Base-by-base conservation (phyloP, 768 basidiomycete species). In the Podaxis carcinomalis region DNA sequence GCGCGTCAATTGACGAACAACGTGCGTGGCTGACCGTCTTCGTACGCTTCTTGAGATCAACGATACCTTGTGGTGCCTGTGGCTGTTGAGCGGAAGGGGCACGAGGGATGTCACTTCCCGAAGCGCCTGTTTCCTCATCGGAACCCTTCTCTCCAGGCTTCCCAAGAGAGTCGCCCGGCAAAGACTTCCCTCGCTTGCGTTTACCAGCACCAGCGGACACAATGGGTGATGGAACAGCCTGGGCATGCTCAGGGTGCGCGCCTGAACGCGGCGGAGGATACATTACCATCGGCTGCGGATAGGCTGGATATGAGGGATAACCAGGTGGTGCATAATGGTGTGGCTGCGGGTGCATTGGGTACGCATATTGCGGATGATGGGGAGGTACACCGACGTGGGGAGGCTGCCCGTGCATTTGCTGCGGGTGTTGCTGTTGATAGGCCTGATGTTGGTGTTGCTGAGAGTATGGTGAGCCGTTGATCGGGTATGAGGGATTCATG, bases 1-100 rank as follows among this genome's bases (percentile, higher is more conserved):
- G 42, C 23, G 51, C 28, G 51, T 47, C 28, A 59, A 23, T 50
- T 9, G 10, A 32, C 42, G 56, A 44, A 53, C 28, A 58, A 51
- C 19, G 19, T 44, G 25, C 21, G 36, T 27, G 6, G 65, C 74
- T 13, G 71, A 90, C 89, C 11, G 92, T 96, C 77, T 96, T 96
- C 11, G 91, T 92, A 58, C 93, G 87, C 73, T 95, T 95, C 78
- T 91, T 93, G 64, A 80, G 73, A 69, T 93, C 92, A 62, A 78
- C 73, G 14, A 73, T 61, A 54, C 72, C 59, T 59, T 72, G 77
- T 19, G 52, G 59, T 46, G 57, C 63, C 62, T 59, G 67, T 27
- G 63, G 39, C 57, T 63, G 76, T 57, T 67, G 74, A 37, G 63
- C 70, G 37, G 74, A 63, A 4, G 69, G 61, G 10, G 70, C 73